Base-by-base conservation (phyloP, 768 basidiomycete genomes). In the Podaxis sp. region DNA sequence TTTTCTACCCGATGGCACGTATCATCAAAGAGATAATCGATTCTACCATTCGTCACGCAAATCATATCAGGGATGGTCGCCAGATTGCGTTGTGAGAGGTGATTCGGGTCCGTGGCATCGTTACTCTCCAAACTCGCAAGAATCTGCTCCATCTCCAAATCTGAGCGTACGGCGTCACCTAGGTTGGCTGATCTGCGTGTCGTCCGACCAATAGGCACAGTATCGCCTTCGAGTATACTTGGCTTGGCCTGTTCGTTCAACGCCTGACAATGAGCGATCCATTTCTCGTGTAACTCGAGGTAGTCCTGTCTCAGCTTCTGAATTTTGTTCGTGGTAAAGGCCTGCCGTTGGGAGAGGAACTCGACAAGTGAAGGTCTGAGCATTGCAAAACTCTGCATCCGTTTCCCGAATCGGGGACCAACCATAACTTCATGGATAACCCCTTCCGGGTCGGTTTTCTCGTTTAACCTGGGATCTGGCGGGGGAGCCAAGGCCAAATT, bases 71-170 rank as follows among this genome's bases (percentile, higher is more conserved):
- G 95, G 36, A 97, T 89, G 53, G 76, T 83, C 16, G 95, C 95
- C 36, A 93, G 82, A 63, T 97, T 97, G 63, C 85, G 82, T 57
- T 86, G 77, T 3, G 93, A 91, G n/a, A 97, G 85, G 63, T 91
- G 85, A 64, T 85, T 90, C 0, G 95, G 93, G 72, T 98, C 95
- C n/a, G 89, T 91, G 32, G 92, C 85, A 62, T 96, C 95, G 64
- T 96, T 93, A 65, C 89, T 90, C 25, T 93, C 94, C 42, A 97
- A 77, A 68, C 89, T 92, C n/a, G 93, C 93, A 60, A 98, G 90
- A 69, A 98, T 94, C 74, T 95, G 93, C 68, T 97, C 92, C 86
- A 97, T 95, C 77, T 98, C 96, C 59, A 96, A 81, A 73, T 98
- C 95, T 16, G 95, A 94, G 3, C 93, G 88, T 14, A 95, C 95